Evolutionary conservation across 2,329 filamentous ascomycete genomes (phyloP).

Genomic region (Colletotrichum sp.): DNA sequence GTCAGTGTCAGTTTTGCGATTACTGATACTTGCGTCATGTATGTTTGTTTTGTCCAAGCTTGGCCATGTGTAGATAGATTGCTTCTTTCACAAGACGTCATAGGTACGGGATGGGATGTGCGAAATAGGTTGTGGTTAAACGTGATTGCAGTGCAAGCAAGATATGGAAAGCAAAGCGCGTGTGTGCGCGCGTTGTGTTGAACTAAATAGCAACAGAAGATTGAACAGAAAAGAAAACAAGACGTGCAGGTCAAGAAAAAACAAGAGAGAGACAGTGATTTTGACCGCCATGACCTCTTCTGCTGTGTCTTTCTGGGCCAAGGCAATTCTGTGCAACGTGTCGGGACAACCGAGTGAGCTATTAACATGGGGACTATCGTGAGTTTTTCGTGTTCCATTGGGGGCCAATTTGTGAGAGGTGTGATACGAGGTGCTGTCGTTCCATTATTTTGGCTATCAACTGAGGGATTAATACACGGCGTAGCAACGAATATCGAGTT

Average conservation of each 20-base stretch:
- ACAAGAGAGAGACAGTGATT: background rate
- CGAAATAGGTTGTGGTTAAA: background rate
- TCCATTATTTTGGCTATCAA: background rate
- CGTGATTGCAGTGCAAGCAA: background rate
- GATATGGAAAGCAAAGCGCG: background rate
- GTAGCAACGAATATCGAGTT: background rate
- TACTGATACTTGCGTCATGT: background rate
- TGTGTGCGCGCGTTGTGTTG: background rate
- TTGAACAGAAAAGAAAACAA: background rate
- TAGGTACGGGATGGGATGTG: background rate
- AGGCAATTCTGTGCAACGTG: background rate
- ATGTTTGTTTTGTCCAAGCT: background rate
- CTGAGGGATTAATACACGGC: background rate
- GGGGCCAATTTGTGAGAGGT: background rate
- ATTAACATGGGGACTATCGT: background rate
- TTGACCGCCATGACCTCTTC: background rate
- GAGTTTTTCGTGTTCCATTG: background rate
- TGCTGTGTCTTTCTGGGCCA: background rate
- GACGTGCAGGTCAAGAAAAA: background rate
- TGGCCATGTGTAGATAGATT: background rate
- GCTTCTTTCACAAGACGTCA: background rate
- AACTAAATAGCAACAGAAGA: background rate
- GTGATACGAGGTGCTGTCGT: background rate
- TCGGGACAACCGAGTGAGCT: background rate
- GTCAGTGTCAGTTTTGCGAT: background rate